Conservation (phyloP, 2,329 filamentous ascomycete genomes). For the Epichloe aotearoae region DNA sequence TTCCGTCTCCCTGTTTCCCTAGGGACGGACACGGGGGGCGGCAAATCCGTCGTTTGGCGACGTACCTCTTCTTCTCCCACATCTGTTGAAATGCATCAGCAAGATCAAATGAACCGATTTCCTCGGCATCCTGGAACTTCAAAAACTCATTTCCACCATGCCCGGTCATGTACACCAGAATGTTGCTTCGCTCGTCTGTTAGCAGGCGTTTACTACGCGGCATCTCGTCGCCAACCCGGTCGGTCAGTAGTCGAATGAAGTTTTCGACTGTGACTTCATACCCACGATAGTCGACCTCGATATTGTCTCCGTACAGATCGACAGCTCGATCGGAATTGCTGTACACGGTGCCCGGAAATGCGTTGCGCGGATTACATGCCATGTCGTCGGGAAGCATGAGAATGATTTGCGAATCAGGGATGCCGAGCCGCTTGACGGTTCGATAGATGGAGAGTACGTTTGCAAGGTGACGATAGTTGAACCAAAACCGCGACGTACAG, state of each 20-base stretch:
- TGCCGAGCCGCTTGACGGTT: constrained; percentile 93
- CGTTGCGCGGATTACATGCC: constrained; percentile 97
- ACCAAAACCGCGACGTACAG: constrained; percentile 97
- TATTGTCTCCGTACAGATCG: constrained; percentile 95
- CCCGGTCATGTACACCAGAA: constrained; percentile 97
- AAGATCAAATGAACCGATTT: constrained; percentile 91
- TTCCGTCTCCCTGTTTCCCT: neutral
- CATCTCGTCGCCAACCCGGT: constrained; percentile 88
- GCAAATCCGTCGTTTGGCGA: neutral
- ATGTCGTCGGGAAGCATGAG: constrained; percentile 99
- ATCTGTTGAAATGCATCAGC: constrained; percentile 98
- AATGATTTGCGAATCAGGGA: constrained; percentile 97
- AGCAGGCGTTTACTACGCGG: constrained; percentile 85
- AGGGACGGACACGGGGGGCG: no score
- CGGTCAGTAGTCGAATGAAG: constrained; percentile 89
- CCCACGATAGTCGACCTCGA: constrained; percentile 94
- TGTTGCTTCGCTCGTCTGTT: constrained; percentile 92
- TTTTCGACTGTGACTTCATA: constrained; percentile 99
- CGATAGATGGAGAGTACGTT: constrained; percentile 96
- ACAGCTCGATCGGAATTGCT: constrained; percentile 94
- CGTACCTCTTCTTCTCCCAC: constrained; percentile 96
- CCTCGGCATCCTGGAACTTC: constrained; percentile 96
- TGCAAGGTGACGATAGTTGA: constrained; percentile 97
- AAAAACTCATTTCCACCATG: constrained; percentile 96
- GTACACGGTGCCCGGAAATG: constrained; percentile 95